These are phyloP conservation scores for Fusarium sp. DNA, from an alignment of 2,329 filamentous ascomycete species.

Conservation along the genomic window DNA sequence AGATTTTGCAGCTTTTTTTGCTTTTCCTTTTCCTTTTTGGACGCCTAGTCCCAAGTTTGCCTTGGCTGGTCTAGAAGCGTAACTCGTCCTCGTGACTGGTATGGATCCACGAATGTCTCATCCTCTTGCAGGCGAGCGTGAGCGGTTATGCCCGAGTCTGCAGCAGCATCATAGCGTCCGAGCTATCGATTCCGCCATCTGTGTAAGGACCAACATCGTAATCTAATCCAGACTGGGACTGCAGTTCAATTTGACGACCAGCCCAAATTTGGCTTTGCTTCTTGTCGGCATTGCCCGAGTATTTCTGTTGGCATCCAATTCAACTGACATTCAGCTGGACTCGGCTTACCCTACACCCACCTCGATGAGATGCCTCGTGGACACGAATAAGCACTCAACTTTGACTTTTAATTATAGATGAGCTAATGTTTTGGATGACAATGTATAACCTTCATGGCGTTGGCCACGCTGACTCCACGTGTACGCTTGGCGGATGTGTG, in stretches of 20 bases:
- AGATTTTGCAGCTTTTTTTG: background rate
- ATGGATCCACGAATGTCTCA: constrained; percentile 12
- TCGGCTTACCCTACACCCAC: background rate
- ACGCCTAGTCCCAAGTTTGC: background rate
- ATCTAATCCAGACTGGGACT: background rate
- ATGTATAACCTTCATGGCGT: background rate
- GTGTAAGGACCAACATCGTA: background rate
- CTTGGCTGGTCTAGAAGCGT: constrained; percentile 11
- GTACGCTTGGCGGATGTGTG: background rate
- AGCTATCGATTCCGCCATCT: background rate
- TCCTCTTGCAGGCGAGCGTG: constrained; percentile 15
- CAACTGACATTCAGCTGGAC: background rate
- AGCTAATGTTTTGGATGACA: background rate
- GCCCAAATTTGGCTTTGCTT: background rate
- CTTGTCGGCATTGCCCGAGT: background rate
- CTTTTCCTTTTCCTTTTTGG: background rate
- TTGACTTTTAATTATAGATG: background rate
- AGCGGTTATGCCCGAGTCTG: constrained; percentile 23
- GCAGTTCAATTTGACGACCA: background rate
- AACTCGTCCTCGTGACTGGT: constrained; percentile 12
- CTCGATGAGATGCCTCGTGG: background rate
- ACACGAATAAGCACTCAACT: background rate
- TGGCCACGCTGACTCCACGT: background rate
- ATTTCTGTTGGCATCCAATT: background rate
- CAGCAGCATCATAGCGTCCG: background rate